Base-by-base conservation (phyloP, 164 flowering plant species). In the Paratinospora sagittata region DNA sequence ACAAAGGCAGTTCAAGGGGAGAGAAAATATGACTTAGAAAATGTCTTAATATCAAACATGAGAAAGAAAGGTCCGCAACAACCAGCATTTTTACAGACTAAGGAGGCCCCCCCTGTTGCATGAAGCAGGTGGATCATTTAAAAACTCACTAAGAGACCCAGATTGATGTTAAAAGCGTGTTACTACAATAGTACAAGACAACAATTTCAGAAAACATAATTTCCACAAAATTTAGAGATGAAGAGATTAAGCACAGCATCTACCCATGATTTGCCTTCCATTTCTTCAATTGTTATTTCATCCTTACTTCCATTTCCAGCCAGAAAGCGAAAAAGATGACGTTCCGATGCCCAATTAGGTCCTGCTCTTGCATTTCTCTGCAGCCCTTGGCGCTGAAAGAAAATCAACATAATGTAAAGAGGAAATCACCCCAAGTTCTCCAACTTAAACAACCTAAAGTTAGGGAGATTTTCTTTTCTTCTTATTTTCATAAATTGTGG, bases 321-420 rank as follows among this genome's bases (percentile, higher is more conserved):
- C n/a, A n/a, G n/a, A n/a, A n/a, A n/a, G n/a, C n/a, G n/a, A n/a
- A 0, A 21, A 61, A 71, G 58, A 63, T 67, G 70, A 30, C 33
- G 37, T 41, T 72, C 49, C 72, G 79, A 65, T n/a, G 57, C 16
- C 26, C 10, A 55, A 55, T 55, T 86, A 88, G 84, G 74, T 80
- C 65, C 80, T 67, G 80, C 72, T 87, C 76, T 81, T 84, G 69
- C 89, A 88, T 78, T 92, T 88, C 80, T 90, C 94, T 88, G 80
- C 79, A 43, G 86, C 90, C 83, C 94, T 82, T 23, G 97, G 97
- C 78, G 97, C 92, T 90, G 89, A 57, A 64, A 65, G 76, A 41
- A 65, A 66, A 62, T 74, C 5, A 43, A 37, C 8, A 27, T 21
- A 52, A n/a, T 6, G 6, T 8, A 55, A 52, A 17, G 61, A 19